Evolutionary conservation across 2,329 filamentous ascomycete genomes (phyloP), one percentile per base, ranked within the genome.

Genomic region (Gyromitra esculenta): DNA sequence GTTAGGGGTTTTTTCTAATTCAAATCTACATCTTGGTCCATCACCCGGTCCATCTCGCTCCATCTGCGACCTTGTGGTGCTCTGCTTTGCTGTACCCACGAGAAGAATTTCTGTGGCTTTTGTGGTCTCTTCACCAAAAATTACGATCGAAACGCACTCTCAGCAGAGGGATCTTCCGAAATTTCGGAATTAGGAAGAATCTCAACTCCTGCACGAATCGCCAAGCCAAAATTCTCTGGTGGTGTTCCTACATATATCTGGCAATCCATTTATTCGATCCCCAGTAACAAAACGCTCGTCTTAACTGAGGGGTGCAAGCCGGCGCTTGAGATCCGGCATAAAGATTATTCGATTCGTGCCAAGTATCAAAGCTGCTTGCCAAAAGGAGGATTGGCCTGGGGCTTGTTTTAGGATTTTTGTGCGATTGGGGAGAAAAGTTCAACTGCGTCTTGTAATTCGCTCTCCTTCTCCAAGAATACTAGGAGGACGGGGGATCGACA

Each of bases 391-490:
- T 65, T 48, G 59, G 52, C 52, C 52, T 59, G 31, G 7, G 15
- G 52, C 25, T 59, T 50, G 13, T 21, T 60, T 48, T 18, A n/a
- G 41, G 35, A 35, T 57, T 65, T 66, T 25, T 18, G 57, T 54
- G 39, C 21, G 8, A 68, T 50, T 18, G 52, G 8, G 18, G 21
- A 15, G 7, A 60, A 41, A 35, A 31, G 6, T 43, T 43, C 56
- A 18, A 11, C 18, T 5, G 41, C 35, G 57, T 11, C n/a, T 50
- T 60, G 45, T 39, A 45, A 31, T 18, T 69, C 25, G 48, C 21
- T 21, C 25, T 48, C 15, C n/a, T 13, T 39, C 35, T 3, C 37
- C 15, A 37, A 45, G 35, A 35, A n/a, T 48, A 8, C n/a, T 3
- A 11, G 48, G 35, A 43, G 25, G 48, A 25, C 37, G 18, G 45